Evolutionary conservation across 2,329 filamentous ascomycete species (phyloP), one percentile per base, ranked within the genome.

Genomic region (Pezicula radicicola): DNA sequence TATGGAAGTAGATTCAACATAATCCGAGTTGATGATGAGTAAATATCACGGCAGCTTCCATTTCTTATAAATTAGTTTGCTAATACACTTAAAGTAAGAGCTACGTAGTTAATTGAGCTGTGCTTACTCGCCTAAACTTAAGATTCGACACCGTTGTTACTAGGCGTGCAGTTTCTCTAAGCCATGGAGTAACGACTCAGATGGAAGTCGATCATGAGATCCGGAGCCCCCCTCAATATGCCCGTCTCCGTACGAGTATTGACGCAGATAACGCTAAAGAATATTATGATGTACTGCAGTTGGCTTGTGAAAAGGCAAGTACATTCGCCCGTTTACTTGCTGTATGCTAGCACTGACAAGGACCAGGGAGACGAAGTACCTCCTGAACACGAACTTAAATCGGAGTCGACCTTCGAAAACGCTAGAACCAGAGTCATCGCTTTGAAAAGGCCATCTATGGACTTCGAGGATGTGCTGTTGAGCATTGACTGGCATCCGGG

Each of bases 81-180:
- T 40, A 40, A 40, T 10, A 40, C 37, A 19, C 15, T 8, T 13
- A 8, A 30, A 56, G 54, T 25, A 56, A 56, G 30, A 39, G 39
- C 5, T 46, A 54, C 48, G 55, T 56, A 2, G 55, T 46, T n/a
- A 50, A 46, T 30, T 49, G 55, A 6, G 49, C 41, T 7, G 50
- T 56, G 35, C 33, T 40, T 18, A 39, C 35, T 46, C 25, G 47
- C 45, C 25, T 52, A 28, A 21, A 40, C 40, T 30, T 6, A 6
- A 30, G 3, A 9, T 30, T 30, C 28, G 10, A 30, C 7, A 30
- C 28, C 8, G 54, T 56, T 21, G 30, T 54, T 12, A 50, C 36
- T 5, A 50, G 7, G 3, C 45, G n/a, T 19, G 43, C 46, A 7
- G 39, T 52, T 30, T 30, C 47, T 3, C 19, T 42, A 12, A 48